Evolutionary conservation across 2,329 filamentous ascomycete species (phyloP).

Genomic region (Coniochaeta sp.): DNA sequence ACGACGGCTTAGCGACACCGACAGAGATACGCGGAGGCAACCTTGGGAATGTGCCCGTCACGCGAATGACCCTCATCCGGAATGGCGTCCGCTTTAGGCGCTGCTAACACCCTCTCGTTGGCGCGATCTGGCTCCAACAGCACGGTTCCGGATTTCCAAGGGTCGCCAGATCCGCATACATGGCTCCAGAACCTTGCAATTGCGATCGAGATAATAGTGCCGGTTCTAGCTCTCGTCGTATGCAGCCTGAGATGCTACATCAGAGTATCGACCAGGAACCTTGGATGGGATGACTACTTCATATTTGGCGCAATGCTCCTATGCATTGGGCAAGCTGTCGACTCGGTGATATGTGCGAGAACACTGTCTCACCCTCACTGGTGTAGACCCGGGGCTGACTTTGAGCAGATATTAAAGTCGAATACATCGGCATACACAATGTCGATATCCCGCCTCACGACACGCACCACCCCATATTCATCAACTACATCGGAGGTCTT

Average conservation of each 20-base stretch:
- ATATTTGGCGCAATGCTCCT: constrained; percentile 5
- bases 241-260: constrained; percentile 16
- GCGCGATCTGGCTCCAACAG: neutral
- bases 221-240: constrained; percentile 15
- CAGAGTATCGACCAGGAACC: constrained; percentile 14
- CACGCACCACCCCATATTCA: constrained; percentile 6
- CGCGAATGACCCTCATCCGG: neutral
- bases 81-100: neutral
- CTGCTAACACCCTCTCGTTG: neutral
- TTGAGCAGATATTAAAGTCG: constrained; percentile 1
- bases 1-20: too few species aligned
- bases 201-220: constrained; percentile 19
- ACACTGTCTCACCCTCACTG: neutral
- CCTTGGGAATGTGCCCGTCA: neutral
- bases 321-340: neutral
- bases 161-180: neutral
- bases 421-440: constrained; percentile 1
- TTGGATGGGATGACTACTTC: constrained; percentile 11
- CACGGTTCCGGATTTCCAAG: neutral
- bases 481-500: constrained; percentile 20
- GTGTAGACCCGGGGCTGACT: neutral
- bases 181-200: constrained; percentile 14
- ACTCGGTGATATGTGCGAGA: neutral
- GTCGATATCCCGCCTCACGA: constrained; percentile 5
- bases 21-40: too few species aligned